Base-by-base conservation (phyloP, 768 basidiomycete species). In the Phallus indusiatus region DNA sequence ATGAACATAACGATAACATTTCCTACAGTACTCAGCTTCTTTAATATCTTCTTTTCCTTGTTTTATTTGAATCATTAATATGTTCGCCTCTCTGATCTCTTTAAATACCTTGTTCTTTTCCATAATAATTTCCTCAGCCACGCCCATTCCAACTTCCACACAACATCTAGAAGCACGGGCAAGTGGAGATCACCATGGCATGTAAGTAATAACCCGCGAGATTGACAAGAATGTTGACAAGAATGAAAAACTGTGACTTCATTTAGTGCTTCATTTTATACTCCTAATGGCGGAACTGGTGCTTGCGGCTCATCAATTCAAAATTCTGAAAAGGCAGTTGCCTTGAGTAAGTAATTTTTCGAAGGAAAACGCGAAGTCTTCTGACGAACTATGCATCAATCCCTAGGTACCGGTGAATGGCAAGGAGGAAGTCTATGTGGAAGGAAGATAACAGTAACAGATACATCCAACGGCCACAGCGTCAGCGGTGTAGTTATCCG, bases 401-500 rank as follows among this genome's bases (percentile, higher is more conserved):
- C 4, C 11, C 59, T 14, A 54, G 59, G 47, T 55, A 37, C 28
- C 55, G 21, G 50, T 53, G 24, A 11, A 20, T 49, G 54, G 55
- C n/a, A 65, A 81, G 84, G 90, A 68, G 67, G 70, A 50, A 65
- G 67, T 37, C 76, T 83, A 64, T 85, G 94, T 66, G 88, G 88
- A 59, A 72, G 75, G 66, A 66, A 72, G 51, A 80, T 95, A 64
- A 63, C 67, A 62, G 81, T 96, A 67, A 84, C 74, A 60, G 88
- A 89, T 74, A 74, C 74, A 53, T 63, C 72, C 24, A 83, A 81
- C 71, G 75, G 78, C 53, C 80, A 82, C 70, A 67, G 70, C 17
- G 78, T 89, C 60, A 75, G 70, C 4, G 90, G 84, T 50, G 42
- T 42, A 14, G 78, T 75, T 24, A 76, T 96, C 63, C 88, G 80